Evolutionary conservation across 2,329 filamentous ascomycete genomes (phyloP), one percentile per base, ranked within the genome.

Genomic region (Neonectria hederae): DNA sequence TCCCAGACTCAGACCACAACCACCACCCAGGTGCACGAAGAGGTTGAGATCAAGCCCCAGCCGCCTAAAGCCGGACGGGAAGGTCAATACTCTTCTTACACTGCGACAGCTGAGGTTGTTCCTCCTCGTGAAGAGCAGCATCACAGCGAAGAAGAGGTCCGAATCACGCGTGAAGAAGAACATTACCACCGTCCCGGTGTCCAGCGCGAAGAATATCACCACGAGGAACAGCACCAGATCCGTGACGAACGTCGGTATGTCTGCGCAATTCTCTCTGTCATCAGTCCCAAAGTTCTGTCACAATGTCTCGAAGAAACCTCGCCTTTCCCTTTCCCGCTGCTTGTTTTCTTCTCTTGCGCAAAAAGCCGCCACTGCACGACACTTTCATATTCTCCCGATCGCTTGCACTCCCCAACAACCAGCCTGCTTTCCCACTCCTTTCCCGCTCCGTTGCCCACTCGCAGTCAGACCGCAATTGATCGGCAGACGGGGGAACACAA

Each of bases 11-110:
- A 86, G 82, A 86, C 84, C 78, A 83, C 76, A 69, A 84, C 76
- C 80, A 90, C 89, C 79, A 63, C 55, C 5, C 61, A 63, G 49
- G 51, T 63, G 7, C 89, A 94, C 89, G 90, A 95, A 90, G 93
- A 97, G 89, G 89, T 92, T 86, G 90, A 95, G 84, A 89, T 93
- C 86, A 90, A 90, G 79, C 87, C 93, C 74, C 84, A 75, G 74
- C 84, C 89, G 84, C 87, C 90, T 85, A 89, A 90, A 90, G 91
- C 92, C 92, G 94, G 94, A 97, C 94, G 93, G 94, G 94, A 97
- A 94, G 93, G 92, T 93, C 89, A 92, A 87, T 85, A 90, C 87
- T 93, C 91, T 91, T 90, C 89, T 84, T 84, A 87, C 86, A 83
- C 86, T 77, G 83, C 82, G 79, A 83, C 87, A 80, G 83, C 83